These are phyloP conservation scores for Stenogyne calaminthoides DNA, from an alignment of 305 asterid genomes.

Conservation along the genomic window DNA sequence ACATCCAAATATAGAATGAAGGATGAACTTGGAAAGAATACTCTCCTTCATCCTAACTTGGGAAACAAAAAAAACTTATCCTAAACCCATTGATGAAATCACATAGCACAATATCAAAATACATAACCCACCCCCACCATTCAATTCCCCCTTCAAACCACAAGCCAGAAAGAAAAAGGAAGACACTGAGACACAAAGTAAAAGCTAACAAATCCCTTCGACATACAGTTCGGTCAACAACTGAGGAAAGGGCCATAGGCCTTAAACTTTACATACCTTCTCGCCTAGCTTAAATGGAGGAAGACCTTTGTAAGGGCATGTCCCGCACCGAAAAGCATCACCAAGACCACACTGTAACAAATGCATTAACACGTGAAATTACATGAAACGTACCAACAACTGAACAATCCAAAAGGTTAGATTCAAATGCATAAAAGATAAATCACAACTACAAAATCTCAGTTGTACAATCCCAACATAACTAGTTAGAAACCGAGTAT, in stretches of 20 bases:
- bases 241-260: not conserved
- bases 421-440: not conserved
- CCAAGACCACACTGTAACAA: constrained; percentile 88
- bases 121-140: not conserved
- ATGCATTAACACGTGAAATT: constrained; percentile 1
- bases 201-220: not conserved
- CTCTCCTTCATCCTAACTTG: not conserved
- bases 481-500: not conserved
- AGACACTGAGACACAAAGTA: not conserved
- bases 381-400: not conserved
- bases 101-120: not conserved
- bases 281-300: constrained; percentile 84
- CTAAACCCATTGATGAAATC: not conserved
- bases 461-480: not conserved
- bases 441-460: not conserved
- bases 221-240: not conserved
- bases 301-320: constrained; percentile 98
- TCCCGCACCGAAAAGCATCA: constrained; percentile 91
- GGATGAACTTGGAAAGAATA: not conserved
- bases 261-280: constrained; percentile 52
- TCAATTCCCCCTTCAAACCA: not conserved
- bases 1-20: not conserved
- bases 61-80: not conserved
- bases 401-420: not conserved
- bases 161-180: not conserved